phyloP scores from a whole-genome alignment of 2,329 filamentous ascomycete species.

The Microdochium paspali region DNA sequence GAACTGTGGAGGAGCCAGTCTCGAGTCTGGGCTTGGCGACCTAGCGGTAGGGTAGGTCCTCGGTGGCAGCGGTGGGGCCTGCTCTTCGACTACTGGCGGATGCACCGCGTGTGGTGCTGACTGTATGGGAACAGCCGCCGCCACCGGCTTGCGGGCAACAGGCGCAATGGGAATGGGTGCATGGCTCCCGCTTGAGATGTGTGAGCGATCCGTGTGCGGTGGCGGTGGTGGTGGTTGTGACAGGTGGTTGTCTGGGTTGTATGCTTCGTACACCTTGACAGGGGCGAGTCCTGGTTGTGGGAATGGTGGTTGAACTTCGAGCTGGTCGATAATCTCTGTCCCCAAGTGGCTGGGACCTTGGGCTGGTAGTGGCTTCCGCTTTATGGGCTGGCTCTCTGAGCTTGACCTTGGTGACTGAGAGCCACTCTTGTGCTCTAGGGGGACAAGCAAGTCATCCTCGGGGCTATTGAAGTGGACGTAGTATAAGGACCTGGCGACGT shows the following conservation, averaged over 20 bases:
- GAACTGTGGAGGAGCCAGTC: neutral
- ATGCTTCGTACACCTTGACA: neutral
- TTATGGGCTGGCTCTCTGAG: constrained; percentile 34
- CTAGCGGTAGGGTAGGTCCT: neutral
- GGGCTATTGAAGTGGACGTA: constrained; percentile 73
- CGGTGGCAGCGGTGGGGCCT: neutral
- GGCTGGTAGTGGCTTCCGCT: constrained; percentile 39
- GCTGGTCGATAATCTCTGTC: neutral
- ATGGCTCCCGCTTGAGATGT: neutral
- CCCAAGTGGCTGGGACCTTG: neutral
- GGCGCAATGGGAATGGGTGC: neutral
- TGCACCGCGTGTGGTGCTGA: neutral
- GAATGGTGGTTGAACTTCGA: neutral
- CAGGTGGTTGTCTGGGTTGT: neutral
- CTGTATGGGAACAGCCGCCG: neutral
- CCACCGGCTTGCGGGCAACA: neutral
- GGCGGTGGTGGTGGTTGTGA: neutral
- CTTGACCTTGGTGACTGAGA: constrained; percentile 29
- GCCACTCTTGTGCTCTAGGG: constrained; percentile 15
- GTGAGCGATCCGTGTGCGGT: neutral
- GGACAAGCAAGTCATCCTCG: constrained; percentile 35
- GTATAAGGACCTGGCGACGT: constrained; percentile 81
- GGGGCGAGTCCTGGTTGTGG: neutral
- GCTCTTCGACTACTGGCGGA: neutral
- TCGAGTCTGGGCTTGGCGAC: neutral